Evolutionary conservation across 1,139 yeast genomes (phyloP).

Genomic region (Debaryomyces singareniensis): DNA sequence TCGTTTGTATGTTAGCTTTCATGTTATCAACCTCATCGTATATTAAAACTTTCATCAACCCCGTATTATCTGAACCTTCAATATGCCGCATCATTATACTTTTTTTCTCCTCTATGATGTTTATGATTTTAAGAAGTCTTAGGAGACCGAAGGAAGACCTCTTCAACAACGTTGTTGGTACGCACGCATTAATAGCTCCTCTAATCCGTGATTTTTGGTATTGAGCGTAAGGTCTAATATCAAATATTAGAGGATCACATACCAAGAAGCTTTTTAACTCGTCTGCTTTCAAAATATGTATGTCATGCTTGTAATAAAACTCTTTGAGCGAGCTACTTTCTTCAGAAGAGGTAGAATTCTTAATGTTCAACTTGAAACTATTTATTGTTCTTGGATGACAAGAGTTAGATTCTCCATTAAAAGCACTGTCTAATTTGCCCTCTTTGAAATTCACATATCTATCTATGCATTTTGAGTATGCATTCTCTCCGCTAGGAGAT

Average conservation of each 20-base stretch:
- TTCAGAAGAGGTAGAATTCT: too few species aligned
- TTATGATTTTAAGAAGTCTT: slow-evolving; percentile 24
- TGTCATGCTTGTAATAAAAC: too few species aligned
- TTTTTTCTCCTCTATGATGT: slow-evolving; percentile 14
- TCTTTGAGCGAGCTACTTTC: too few species aligned
- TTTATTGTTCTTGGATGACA: too few species aligned
- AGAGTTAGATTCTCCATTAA: too few species aligned
- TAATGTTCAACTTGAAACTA: too few species aligned
- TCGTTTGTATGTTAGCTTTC: slow-evolving; percentile 25
- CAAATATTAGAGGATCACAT: slow-evolving; percentile 18
- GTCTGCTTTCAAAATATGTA: background rate
- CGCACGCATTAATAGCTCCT: slow-evolving; percentile 28
- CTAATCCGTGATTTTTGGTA: slow-evolving; percentile 23
- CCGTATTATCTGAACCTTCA: slow-evolving; percentile 5
- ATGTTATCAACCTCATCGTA: slow-evolving; percentile 39
- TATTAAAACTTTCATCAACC: slow-evolving; percentile 32
- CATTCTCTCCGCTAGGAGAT: too few species aligned
- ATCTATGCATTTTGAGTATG: too few species aligned
- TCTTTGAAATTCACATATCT: too few species aligned
- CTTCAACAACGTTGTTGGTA: slow-evolving; percentile 37
- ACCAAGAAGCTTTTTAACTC: slow-evolving; percentile 2
- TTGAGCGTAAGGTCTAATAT: slow-evolving; percentile 31
- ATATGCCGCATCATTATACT: slow-evolving; percentile 11
- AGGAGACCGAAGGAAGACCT: slow-evolving; percentile 26
- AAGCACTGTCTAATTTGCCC: too few species aligned